Conservation (phyloP, 129 eudicot genomes). For the Ambrosia trifida region DNA sequence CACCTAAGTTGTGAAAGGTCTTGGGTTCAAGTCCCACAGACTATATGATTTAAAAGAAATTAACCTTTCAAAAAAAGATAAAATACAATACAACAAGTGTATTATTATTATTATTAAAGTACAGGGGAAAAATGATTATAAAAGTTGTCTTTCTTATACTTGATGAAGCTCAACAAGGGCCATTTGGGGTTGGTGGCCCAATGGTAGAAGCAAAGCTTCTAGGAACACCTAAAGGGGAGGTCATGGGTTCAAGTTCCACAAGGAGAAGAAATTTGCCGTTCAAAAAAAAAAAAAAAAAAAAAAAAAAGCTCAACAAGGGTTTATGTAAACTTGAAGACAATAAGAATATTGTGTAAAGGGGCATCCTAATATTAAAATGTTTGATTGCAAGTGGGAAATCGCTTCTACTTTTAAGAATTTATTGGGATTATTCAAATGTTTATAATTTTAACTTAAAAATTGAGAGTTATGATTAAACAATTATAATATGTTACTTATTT, state of each 20-base stretch:
- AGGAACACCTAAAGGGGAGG: no score
- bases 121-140: background rate
- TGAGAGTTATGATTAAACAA: background rate
- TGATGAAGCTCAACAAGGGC: conserved; percentile 27
- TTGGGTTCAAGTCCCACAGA: no score
- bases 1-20: no score
- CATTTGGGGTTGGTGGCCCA: no score
- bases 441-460: background rate
- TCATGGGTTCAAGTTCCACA: no score
- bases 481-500: no score
- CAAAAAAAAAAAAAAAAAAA: no score
- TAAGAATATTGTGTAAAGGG: conserved; percentile 28
- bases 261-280: no score
- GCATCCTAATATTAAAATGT: conserved; percentile 37
- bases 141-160: conserved; percentile 24
- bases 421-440: conserved; percentile 2
- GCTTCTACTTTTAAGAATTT: conserved; percentile 15
- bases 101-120: background rate
- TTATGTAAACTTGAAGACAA: conserved; percentile 44
- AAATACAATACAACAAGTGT: background rate
- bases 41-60: no score
- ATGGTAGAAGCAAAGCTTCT: no score
- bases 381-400: conserved; percentile 36
- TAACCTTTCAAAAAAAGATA: background rate
- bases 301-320: no score